Percentiles rank a stretch among this genome's conserved stretches.
Conservation (phyloP, 352 stramenopile species). For the Globisporangium sylvaticum region DNA sequence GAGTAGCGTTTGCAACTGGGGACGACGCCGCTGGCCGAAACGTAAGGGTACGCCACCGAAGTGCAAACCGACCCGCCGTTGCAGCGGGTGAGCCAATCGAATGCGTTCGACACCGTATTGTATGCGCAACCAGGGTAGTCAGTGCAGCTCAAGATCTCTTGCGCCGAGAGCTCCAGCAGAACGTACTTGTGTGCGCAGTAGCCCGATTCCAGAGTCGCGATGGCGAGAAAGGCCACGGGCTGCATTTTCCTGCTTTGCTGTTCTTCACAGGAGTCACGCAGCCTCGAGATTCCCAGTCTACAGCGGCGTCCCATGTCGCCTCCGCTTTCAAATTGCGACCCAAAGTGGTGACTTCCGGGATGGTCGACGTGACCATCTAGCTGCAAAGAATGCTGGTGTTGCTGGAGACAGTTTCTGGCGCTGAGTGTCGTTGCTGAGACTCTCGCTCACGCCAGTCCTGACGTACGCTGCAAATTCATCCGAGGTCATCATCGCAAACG, state of each 20-base stretch:
- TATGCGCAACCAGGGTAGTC: no score
- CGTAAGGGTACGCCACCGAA: constrained; percentile 14
- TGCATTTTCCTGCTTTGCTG: neutral
- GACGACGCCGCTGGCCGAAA: neutral
- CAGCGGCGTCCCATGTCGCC: neutral
- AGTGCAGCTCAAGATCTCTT: constrained; percentile 16
- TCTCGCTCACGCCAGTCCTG: constrained; percentile 1
- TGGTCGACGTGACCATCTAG: neutral
- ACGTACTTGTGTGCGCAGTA: neutral
- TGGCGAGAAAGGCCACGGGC: neutral
- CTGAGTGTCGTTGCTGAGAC: no score
- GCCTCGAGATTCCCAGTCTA: neutral
- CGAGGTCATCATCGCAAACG: constrained; percentile 67
- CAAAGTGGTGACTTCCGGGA: neutral
- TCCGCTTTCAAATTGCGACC: neutral
- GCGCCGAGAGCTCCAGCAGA: constrained; percentile 13
- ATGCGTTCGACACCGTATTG: neutral
- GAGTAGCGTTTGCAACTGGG: constrained; percentile 7
- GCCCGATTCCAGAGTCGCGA: neutral
- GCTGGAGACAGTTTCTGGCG: neutral
- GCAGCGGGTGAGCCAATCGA: constrained; percentile 8
- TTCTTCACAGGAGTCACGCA: neutral
- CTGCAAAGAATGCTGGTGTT: neutral
- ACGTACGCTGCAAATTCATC: constrained; percentile 59
- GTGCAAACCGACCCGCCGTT: constrained; percentile 20